A percentile compares a stretch with the other conserved stretches of the same genome.
phyloP scores from a whole-genome alignment of 768 basidiomycete species.

The Mycena vitilis region DNA sequence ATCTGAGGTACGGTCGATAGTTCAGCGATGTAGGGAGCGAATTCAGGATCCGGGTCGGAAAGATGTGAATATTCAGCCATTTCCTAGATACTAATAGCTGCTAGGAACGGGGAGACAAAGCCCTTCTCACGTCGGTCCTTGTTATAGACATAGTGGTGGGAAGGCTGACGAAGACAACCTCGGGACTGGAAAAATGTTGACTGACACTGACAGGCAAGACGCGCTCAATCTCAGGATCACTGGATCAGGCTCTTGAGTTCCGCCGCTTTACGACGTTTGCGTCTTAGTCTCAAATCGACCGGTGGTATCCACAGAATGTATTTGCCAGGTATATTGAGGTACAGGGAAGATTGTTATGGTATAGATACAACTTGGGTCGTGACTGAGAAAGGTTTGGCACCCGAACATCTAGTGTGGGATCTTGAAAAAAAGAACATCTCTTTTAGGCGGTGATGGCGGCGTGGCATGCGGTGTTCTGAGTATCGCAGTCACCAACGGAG shows the following conservation, averaged over 20 bases:
- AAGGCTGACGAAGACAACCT: too few species aligned
- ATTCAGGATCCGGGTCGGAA: constrained; percentile 31
- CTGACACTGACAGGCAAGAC: too few species aligned
- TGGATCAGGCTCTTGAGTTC: too few species aligned
- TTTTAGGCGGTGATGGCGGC: constrained; percentile 39
- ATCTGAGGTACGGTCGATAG: constrained; percentile 5
- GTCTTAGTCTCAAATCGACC: too few species aligned
- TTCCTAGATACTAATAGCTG: too few species aligned
- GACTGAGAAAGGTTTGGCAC: constrained; percentile 41
- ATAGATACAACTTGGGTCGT: constrained; percentile 49
- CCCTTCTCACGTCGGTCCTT: too few species aligned
- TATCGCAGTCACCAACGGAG: constrained; percentile 47
- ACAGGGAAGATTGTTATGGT: constrained; percentile 58
- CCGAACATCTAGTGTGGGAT: constrained; percentile 43
- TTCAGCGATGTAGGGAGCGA: constrained; percentile 20
- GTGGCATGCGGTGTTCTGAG: constrained; percentile 40
- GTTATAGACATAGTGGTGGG: too few species aligned
- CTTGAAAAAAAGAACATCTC: constrained; percentile 38
- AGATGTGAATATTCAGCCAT: constrained; percentile 33
- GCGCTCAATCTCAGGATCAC: too few species aligned
- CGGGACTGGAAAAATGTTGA: too few species aligned
- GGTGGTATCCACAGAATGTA: constrained; percentile 33
- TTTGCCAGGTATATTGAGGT: constrained; percentile 28
- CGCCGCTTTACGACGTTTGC: too few species aligned
- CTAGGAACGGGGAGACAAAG: too few species aligned